Evolutionary conservation across 148 eudicot species (phyloP).

Genomic region (Cornus kousa): DNA sequence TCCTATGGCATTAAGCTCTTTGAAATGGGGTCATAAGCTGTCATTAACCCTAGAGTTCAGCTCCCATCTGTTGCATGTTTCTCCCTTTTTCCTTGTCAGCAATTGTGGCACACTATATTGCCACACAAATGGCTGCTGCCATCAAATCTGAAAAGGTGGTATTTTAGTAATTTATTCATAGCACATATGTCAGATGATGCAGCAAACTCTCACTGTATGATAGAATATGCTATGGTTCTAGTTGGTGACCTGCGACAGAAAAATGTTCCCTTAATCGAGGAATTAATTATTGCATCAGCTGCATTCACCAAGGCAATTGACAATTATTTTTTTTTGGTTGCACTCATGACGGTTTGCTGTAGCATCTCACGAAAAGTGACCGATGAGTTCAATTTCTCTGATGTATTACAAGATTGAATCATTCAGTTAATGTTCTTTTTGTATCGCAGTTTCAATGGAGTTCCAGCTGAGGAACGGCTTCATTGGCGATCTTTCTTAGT

Average conservation of each 20-base stretch:
- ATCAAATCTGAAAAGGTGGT: background rate
- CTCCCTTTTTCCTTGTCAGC: background rate
- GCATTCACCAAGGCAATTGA: background rate
- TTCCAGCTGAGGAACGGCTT: conserved; percentile 94
- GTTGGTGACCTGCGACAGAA: background rate
- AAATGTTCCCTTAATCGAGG: background rate
- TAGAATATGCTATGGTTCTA: background rate
- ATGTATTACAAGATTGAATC: background rate
- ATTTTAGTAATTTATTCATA: background rate
- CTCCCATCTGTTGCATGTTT: background rate
- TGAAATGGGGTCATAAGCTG: too few relatives aligned
- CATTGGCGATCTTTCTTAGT: conserved; percentile 98
- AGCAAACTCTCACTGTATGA: background rate
- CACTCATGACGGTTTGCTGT: background rate
- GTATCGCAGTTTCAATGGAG: conserved; percentile 86
- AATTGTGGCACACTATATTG: background rate
- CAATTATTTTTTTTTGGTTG: background rate
- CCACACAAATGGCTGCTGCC: background rate
- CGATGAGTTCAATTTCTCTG: background rate
- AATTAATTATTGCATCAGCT: background rate
- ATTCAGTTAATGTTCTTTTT: background rate
- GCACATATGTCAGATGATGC: background rate
- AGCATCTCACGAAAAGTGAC: background rate
- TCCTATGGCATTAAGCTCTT: background rate
- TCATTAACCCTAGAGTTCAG: background rate